Conservation (phyloP, 306 rosid species). For the Cicer pinnatifidum region DNA sequence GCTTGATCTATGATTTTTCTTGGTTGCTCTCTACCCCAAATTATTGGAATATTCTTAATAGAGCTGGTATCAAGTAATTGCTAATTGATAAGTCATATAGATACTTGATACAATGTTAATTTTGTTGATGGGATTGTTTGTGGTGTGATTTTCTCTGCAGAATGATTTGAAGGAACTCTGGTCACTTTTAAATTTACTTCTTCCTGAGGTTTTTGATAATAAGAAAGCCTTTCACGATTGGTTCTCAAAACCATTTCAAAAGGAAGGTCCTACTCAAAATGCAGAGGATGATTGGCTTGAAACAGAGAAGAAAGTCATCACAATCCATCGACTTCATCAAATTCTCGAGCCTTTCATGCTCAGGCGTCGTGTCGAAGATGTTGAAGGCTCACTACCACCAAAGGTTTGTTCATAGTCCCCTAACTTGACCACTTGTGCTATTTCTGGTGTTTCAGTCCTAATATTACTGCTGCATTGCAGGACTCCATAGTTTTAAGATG, state of each 20-base stretch:
- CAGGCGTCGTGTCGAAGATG: constrained; percentile 99
- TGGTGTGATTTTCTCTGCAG: constrained; percentile 55
- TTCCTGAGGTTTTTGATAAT: constrained; percentile 98
- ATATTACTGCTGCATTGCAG: constrained; percentile 61
- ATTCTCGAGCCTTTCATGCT: constrained; percentile 99
- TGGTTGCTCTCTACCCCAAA: background rate
- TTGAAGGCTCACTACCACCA: constrained; percentile 95
- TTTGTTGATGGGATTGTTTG: constrained; percentile 36
- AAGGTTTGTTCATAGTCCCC: constrained; percentile 62
- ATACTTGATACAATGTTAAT: constrained; percentile 3
- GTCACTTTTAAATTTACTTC: constrained; percentile 97
- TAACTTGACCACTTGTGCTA: constrained; percentile 34
- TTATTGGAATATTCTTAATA: background rate
- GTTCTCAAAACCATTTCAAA: constrained; percentile 98
- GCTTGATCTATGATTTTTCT: background rate
- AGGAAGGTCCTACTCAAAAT: constrained; percentile 74
- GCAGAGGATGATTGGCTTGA: constrained; percentile 99
- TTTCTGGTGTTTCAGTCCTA: constrained; percentile 43
- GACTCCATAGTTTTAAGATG: constrained; percentile 83
- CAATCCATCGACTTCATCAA: constrained; percentile 97
- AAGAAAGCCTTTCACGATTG: constrained; percentile 97
- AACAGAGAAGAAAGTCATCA: constrained; percentile 94
- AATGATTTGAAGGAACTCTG: constrained; percentile 99
- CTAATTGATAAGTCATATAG: constrained; percentile 30
- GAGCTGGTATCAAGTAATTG: constrained; percentile 8